Evolutionary conservation across 805 yeast genomes (phyloP), one percentile per base, ranked within the genome.

Genomic region (Lipomyces yamanashiensis): DNA sequence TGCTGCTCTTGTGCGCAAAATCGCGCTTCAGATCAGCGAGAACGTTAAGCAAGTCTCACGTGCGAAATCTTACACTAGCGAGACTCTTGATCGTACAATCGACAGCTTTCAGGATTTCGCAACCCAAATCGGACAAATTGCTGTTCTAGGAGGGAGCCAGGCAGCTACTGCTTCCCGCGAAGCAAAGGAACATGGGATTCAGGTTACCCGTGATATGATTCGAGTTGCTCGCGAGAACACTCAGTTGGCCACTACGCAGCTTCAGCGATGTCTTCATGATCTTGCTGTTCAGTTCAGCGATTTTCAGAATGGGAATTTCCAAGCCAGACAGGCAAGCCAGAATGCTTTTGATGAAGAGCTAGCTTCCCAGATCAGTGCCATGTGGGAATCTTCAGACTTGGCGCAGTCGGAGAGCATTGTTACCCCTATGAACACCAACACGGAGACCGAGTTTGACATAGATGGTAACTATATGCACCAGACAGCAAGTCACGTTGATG

Each of bases 51-150:
- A 47, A 9, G 54, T 23, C 12, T 45, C 36, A n/a, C 59, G 39
- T 12, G 55, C 45, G 13, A 37, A 58, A 7, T 13, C n/a, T 2
- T 55, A 52, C 23, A 33, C 59, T 34, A 53, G 58, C 19, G 63
- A 58, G 7, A 40, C 58, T n/a, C 34, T 59, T 36, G 64, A 63
- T 23, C 64, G 60, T 12, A 52, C 63, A 8, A 34, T 63, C 43
- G 17, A 37, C 33, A 54, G 59, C 28, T 54, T 63, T 48, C 63
- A 63, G 50, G 63, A 54, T 23, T 63, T 63, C 39, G 64, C 61
- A 4, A 58, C 52, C 13, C 63, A 63, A 44, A 54, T 63, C 17
- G 61, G 64, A n/a, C 66, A 63, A 33, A 50, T 63, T 23, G 64
- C 66, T 15, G 28, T 44, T 15, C 33, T 63, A 1, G 58, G 63